Evolutionary conservation across 164 flowering plant genomes (phyloP).

Genomic region (Magnolia kwangsiensis): DNA sequence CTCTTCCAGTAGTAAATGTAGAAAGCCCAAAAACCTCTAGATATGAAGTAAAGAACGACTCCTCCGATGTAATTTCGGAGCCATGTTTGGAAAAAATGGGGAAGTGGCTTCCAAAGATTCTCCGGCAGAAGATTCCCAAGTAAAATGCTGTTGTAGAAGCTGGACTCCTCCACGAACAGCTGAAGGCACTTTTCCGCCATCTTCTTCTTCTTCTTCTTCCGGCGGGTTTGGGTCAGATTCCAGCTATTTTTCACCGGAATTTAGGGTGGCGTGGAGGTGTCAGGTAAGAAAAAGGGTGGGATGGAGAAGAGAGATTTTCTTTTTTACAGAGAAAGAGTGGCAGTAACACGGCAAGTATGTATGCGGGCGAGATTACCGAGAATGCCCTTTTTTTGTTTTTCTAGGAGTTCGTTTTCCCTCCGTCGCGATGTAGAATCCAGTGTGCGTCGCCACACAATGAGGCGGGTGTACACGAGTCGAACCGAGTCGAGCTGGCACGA

Average conservation of each 20-base stretch:
- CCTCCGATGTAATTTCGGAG: constrained; percentile 76
- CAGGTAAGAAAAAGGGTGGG: background rate
- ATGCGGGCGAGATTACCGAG: background rate
- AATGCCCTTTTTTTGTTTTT: background rate
- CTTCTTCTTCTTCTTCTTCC: background rate
- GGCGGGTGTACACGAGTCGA: too few species aligned
- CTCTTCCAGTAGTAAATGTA: constrained; percentile 75
- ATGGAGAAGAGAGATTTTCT: background rate
- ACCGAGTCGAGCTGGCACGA: too few species aligned
- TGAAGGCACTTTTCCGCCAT: constrained; percentile 43
- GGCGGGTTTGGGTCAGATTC: background rate
- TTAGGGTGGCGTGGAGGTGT: background rate
- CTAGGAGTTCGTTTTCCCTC: background rate
- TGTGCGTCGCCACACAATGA: too few species aligned
- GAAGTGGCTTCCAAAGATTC: constrained; percentile 45
- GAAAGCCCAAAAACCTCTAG: constrained; percentile 79
- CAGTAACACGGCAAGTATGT: too few species aligned
- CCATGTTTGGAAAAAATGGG: constrained; percentile 67
- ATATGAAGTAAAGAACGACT: constrained; percentile 48
- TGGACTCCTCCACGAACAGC: constrained; percentile 55
- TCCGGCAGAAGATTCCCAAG: constrained; percentile 52
- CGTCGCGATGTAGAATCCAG: background rate
- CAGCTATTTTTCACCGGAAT: background rate
- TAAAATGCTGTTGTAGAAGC: constrained; percentile 61
- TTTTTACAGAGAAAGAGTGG: too few species aligned